Evolutionary conservation across 2,329 filamentous ascomycete genomes (phyloP).

Genomic region (Aspergillus sp.): DNA sequence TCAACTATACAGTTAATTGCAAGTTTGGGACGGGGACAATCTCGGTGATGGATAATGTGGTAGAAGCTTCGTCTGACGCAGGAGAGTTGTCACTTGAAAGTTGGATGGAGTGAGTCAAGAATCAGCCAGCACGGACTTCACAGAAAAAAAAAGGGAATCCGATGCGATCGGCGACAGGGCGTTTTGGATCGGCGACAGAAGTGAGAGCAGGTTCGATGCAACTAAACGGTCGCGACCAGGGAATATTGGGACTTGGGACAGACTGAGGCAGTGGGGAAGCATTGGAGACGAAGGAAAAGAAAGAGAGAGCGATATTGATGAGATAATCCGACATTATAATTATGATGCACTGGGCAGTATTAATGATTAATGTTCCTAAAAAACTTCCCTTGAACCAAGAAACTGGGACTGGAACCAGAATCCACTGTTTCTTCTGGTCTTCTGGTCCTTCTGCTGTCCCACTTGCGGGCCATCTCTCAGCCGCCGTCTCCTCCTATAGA

Average conservation of each 20-base stretch:
- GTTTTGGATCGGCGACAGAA: background rate
- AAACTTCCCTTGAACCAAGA: background rate
- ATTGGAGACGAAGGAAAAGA: background rate
- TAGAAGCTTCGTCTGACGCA: slow-evolving; percentile 5
- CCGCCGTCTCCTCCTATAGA: background rate
- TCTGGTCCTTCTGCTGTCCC: background rate
- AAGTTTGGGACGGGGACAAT: background rate
- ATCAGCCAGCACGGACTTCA: background rate
- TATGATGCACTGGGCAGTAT: no score
- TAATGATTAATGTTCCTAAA: no score
- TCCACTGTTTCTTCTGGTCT: background rate
- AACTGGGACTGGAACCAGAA: background rate
- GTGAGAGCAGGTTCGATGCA: background rate
- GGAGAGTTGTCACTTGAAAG: background rate
- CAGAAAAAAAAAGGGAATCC: background rate
- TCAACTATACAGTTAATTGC: background rate
- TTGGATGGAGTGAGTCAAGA: slow-evolving; percentile 6
- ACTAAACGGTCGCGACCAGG: background rate
- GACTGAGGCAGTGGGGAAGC: background rate
- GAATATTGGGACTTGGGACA: background rate
- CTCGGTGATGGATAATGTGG: no score
- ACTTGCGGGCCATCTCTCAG: background rate
- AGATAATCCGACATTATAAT: background rate
- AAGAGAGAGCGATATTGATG: background rate
- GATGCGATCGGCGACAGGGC: background rate